Evolutionary conservation across 2,329 filamentous ascomycete species (phyloP).

Genomic region (Aspergillus awamori): DNA sequence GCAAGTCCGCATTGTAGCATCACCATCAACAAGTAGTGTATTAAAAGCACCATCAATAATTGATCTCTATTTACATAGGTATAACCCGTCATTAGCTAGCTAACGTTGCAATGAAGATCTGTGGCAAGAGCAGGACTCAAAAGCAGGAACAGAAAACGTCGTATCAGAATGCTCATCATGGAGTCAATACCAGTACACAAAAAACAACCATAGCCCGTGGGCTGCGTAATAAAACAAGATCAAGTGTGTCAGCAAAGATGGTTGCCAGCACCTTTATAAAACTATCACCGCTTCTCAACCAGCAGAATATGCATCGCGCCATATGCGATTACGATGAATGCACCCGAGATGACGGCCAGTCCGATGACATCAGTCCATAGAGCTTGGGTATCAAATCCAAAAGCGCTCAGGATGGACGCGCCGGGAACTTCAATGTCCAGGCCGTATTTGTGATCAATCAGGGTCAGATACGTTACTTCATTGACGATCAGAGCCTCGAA

Average conservation of each 20-base stretch:
- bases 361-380: conserved; percentile 84
- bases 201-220: background rate
- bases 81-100: conserved; percentile 1
- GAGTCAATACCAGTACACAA: background rate
- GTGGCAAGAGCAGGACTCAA: background rate
- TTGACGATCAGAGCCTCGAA: conserved; percentile 98
- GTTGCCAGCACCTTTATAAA: background rate
- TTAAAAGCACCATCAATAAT: background rate
- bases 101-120: background rate
- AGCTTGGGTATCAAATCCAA: conserved; percentile 87
- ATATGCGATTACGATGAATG: conserved; percentile 87
- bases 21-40: background rate
- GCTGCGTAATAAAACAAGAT: conserved; percentile 2
- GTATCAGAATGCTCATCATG: conserved; percentile 4
- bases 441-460: conserved; percentile 93
- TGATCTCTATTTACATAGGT: conserved; percentile 14
- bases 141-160: background rate
- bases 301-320: conserved; percentile 89
- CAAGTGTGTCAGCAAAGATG: conserved; percentile 1
- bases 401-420: conserved; percentile 88
- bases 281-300: conserved; percentile 75
- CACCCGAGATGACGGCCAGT: conserved; percentile 76
- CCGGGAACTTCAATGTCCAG: conserved; percentile 95
- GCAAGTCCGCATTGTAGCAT: background rate
- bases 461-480: conserved; percentile 84